Evolutionary conservation across 257 asterid species (phyloP), one percentile per base, ranked within the genome.

Genomic region (Jacaranda copaia): DNA sequence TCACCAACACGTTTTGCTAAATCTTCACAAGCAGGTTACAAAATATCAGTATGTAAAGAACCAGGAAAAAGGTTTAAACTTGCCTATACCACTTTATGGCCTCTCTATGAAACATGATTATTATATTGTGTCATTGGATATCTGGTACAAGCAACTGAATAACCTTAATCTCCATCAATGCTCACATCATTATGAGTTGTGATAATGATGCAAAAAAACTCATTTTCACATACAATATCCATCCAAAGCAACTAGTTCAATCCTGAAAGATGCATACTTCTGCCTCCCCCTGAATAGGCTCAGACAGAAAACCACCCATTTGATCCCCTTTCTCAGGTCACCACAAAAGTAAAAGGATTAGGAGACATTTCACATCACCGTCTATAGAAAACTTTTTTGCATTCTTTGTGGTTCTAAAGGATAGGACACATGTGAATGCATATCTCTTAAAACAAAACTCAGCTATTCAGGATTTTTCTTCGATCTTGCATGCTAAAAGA

Each of bases 261-360:
- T 25, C 32, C 32, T 25, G 32, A 25, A 25, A 25, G 32, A 25
- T 25, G 32, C 32, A 2, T 25, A 25, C 32, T 25, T 2, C 32
- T 25, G 32, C 32, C 32, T 25, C 32, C 32, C 32, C 32, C 2
- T 25, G 32, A 25, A 25, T 25, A 25, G 32, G 32, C 32, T 25
- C 32, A 25, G 32, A 25, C 32, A 25, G 2, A 25, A 25, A 25
- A 25, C 32, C 32, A 25, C 1, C 2, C 1, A 25, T 25, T 25
- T 68, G 89, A 77, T 93, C 96, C 72, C 97, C 98, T 74, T 91
- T 93, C 77, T 91, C 99, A 93, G 93, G 75, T 86, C 72, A 81
- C 62, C 81, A 84, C 32, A 61, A 86, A 66, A 66, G 8, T 13
- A 70, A 70, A 81, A 56, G 45, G 14, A 74, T 82, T 65, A 25